Evolutionary conservation across 495 filamentous ascomycete genomes (phyloP), one percentile per base, ranked within the genome.

Genomic region (Aspergillus coremiiformis): DNA sequence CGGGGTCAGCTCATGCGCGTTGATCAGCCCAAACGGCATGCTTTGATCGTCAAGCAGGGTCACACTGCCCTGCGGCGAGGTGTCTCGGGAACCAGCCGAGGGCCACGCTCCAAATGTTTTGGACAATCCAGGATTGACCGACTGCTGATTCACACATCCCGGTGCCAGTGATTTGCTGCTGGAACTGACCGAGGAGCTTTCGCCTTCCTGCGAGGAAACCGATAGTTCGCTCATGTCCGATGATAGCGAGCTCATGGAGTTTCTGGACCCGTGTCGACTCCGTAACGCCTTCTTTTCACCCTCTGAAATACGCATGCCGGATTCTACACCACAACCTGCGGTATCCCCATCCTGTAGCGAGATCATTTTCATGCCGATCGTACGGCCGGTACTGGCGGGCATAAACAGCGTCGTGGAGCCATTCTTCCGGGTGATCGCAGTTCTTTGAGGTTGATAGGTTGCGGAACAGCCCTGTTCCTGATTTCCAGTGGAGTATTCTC

Each of bases 321-420:
- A 39, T 8, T 71, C 70, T n/a, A 66, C 51, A 0, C 63, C 60
- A 52, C 70, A 72, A 1, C 70, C 70, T 5, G 66, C 65, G 5
- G 44, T 52, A 11, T 49, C 62, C n/a, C 59, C 62, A 44, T 74
- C 70, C 49, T 72, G 64, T 44, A 74, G 57, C 6, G 81, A 83
- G 11, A 85, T 73, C 53, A 85, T 79, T 64, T 86, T 86, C 50
- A 86, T 76, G 8, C 82, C 83, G 12, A 81, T 63, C 0, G 75
- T 78, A 26, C 75, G 69, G 45, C 74, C 75, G 14, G 75, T 80
- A 48, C 70, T 80, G 2, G 87, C 87, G 4, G 93, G 93, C 93
- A 96, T 98, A 66, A 95, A 93, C 26, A 97, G 74, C 0, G 87
- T 95, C 3, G 87, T 94, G 37, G 82, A 80, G 32, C 88, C 85